Conservation (phyloP, 2,329 filamentous ascomycete species). For the Neoarthrinium moseri region DNA sequence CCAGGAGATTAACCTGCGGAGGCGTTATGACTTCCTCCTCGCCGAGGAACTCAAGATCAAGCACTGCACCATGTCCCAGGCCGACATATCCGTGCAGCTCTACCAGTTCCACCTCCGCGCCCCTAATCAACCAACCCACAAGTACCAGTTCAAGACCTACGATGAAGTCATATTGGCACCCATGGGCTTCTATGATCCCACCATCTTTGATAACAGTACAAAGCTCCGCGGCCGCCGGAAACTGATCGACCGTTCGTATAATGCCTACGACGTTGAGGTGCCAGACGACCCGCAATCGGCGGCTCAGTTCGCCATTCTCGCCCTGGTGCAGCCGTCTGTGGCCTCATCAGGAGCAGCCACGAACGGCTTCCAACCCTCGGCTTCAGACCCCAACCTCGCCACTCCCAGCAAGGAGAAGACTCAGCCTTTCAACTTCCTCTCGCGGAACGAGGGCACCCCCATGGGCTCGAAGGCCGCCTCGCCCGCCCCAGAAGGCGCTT, state of each 20-base stretch:
- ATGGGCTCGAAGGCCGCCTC: slow-evolving; percentile 84
- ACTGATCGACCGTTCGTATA: slow-evolving; percentile 83
- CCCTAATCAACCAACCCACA: slow-evolving; percentile 83
- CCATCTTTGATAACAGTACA: slow-evolving; percentile 77
- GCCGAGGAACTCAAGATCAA: slow-evolving; percentile 96
- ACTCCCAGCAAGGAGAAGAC: slow-evolving; percentile 63
- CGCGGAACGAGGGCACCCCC: slow-evolving; percentile 73
- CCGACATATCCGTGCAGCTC: slow-evolving; percentile 82
- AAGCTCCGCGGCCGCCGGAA: slow-evolving; percentile 81
- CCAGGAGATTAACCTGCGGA: slow-evolving; percentile 84
- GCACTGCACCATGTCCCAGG: slow-evolving; percentile 87
- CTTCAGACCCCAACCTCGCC: slow-evolving; percentile 46
- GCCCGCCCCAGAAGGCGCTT: slow-evolving; percentile 74
- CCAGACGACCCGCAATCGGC: slow-evolving; percentile 87
- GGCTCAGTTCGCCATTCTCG: slow-evolving; percentile 71
- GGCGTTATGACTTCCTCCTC: slow-evolving; percentile 87
- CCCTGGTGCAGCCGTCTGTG: slow-evolving; percentile 59
- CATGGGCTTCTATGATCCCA: slow-evolving; percentile 90
- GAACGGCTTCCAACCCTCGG: slow-evolving; percentile 39
- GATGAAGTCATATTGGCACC: slow-evolving; percentile 94
- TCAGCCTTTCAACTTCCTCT: slow-evolving; percentile 68
- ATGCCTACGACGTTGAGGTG: slow-evolving; percentile 83
- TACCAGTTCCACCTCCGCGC: slow-evolving; percentile 89
- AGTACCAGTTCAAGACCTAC: slow-evolving; percentile 95
- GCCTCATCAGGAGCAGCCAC: slow-evolving; percentile 33